Conservation (phyloP, 176 grass and related monocot genomes). For the Aechmea fasciata region DNA sequence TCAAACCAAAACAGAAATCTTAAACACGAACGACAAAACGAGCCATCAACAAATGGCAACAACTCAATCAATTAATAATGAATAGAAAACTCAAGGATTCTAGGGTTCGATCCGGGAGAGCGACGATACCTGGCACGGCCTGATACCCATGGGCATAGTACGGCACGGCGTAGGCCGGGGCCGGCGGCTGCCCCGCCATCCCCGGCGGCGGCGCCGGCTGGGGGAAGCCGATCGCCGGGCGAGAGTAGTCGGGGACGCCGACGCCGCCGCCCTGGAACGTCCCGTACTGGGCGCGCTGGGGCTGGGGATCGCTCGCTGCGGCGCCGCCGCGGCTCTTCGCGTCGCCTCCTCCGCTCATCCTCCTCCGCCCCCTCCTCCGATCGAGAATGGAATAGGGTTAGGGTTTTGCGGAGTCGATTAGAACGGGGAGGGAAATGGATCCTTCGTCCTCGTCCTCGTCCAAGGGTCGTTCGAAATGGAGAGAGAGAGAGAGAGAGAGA, state of each 20-base stretch:
- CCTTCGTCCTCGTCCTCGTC: no score
- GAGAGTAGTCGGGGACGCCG: conserved; percentile 28
- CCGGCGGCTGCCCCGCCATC: conserved; percentile 10
- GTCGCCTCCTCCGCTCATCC: conserved; percentile 25
- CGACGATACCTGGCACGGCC: conserved; percentile 42
- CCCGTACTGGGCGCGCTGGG: conserved; percentile 47
- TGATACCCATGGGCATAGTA: conserved; percentile 76
- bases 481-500: no score
- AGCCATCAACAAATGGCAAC: not conserved
- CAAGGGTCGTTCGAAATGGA: no score
- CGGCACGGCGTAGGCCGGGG: conserved; percentile 30
- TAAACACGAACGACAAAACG: not conserved
- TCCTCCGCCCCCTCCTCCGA: conserved; percentile 29
- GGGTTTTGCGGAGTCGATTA: no score
- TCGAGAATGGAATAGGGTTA: not conserved
- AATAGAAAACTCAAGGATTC: not conserved
- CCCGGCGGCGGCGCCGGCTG: conserved; percentile 41
- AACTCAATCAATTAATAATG: no score
- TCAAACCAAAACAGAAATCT: conserved; percentile 6
- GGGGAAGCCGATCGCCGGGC: conserved; percentile 70
- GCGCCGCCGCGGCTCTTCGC: conserved; percentile 13
- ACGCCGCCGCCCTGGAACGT: conserved; percentile 40
- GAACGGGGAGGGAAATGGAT: no score
- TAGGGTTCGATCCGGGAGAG: not conserved
- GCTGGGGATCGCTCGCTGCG: not conserved